Evolutionary conservation across 495 filamentous ascomycete genomes (phyloP).

Genomic region (Penicillium ucsense): DNA sequence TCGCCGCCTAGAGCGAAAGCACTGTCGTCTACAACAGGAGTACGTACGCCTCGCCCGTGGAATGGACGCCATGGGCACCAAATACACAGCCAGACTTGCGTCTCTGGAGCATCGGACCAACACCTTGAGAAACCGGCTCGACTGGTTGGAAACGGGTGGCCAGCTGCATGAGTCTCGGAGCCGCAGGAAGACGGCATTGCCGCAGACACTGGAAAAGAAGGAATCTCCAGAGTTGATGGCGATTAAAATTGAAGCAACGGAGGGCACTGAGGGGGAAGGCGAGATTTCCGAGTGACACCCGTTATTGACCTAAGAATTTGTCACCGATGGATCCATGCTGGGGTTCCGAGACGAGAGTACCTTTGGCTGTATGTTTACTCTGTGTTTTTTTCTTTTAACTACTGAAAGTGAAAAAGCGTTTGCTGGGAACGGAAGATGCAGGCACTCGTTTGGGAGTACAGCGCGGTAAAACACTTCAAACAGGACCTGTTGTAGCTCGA

Average conservation of each 20-base stretch:
- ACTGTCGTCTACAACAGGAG: slow-evolving; percentile 7
- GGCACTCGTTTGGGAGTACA: not conserved
- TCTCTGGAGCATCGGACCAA: not conserved
- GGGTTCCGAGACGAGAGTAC: not conserved
- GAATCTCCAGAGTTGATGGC: too few species aligned
- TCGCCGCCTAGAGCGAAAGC: slow-evolving; percentile 5
- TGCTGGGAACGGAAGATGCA: not conserved
- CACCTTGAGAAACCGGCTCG: not conserved
- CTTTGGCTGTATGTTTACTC: not conserved
- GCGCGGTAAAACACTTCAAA: too few species aligned
- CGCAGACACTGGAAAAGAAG: too few species aligned
- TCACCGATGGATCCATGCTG: too few species aligned
- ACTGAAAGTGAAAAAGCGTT: not conserved
- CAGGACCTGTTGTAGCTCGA: too few species aligned
- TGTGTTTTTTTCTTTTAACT: not conserved
- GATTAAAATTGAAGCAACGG: too few species aligned
- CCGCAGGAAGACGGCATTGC: not conserved
- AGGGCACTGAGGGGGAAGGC: too few species aligned
- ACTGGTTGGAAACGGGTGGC: not conserved
- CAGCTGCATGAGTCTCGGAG: not conserved
- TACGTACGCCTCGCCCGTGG: slow-evolving; percentile 3
- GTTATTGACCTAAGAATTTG: too few species aligned
- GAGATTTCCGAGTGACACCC: too few species aligned
- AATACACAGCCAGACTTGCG: slow-evolving; percentile 5
- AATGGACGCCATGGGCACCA: slow-evolving; percentile 5